These are phyloP conservation scores for Phanerochaete carnosa DNA, from an alignment of 768 basidiomycete species.

Conservation along the genomic window DNA sequence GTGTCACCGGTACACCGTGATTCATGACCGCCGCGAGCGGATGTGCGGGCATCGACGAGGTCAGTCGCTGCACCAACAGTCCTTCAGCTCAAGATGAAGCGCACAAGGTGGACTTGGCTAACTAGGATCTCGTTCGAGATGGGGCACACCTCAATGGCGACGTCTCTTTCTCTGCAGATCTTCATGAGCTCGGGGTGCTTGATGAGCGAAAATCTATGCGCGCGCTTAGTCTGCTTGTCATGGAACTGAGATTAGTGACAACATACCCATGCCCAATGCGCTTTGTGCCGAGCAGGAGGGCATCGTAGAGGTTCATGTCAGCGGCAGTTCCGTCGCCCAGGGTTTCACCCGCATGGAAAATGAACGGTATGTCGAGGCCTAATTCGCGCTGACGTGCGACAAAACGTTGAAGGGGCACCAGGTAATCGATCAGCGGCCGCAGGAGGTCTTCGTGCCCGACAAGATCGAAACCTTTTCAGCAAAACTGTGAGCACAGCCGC, in stretches of 20 bases:
- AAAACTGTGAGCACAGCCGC: no score
- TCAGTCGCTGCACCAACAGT: constrained; percentile 48
- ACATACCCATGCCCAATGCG: constrained; percentile 78
- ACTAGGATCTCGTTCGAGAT: constrained; percentile 85
- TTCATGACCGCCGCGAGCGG: constrained; percentile 71
- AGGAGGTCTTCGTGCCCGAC: constrained; percentile 71
- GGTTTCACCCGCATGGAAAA: constrained; percentile 82
- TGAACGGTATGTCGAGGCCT: constrained; percentile 66
- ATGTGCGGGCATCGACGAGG: constrained; percentile 79
- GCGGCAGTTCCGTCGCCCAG: constrained; percentile 70
- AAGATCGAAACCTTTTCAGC: constrained; percentile 63
- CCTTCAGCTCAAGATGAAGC: background rate
- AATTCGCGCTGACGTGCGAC: constrained; percentile 51
- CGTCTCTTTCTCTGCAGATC: constrained; percentile 57
- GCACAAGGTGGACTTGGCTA: background rate
- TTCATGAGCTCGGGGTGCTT: constrained; percentile 75
- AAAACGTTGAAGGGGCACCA: constrained; percentile 59
- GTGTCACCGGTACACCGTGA: constrained; percentile 66
- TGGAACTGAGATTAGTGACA: background rate
- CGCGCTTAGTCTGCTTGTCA: background rate
- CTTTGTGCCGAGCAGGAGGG: constrained; percentile 72
- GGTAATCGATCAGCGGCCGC: constrained; percentile 59
- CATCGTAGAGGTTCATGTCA: constrained; percentile 75
- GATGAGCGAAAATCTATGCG: constrained; percentile 60
- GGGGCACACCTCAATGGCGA: constrained; percentile 74